These are phyloP conservation scores for Penicillium nucicola DNA, from an alignment of 495 filamentous ascomycete species.

Conservation along the genomic window DNA sequence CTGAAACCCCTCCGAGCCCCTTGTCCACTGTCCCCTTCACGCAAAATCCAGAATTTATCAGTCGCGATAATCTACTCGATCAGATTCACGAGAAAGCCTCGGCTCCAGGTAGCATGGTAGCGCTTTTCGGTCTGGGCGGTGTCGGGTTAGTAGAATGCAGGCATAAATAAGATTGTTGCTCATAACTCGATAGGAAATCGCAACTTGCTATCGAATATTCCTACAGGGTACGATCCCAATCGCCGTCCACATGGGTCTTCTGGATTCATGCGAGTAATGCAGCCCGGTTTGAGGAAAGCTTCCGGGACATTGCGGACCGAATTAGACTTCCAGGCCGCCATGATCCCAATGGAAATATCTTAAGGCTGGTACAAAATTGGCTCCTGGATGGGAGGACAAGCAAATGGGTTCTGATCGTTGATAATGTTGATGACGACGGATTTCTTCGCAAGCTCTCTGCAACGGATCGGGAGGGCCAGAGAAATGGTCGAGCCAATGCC, in stretches of 20 bases:
- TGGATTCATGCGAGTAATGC: conserved; percentile 43
- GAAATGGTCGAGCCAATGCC: neutral
- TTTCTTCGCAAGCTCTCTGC: conserved; percentile 16
- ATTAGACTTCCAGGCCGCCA: conserved; percentile 29
- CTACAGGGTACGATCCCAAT: conserved; percentile 30
- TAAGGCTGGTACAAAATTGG: conserved; percentile 36
- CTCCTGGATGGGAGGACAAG: conserved; percentile 26
- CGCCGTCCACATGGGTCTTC: conserved; percentile 45
- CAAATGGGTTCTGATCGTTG: conserved; percentile 1
- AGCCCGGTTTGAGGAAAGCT: conserved; percentile 35
- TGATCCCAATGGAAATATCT: conserved; percentile 35
- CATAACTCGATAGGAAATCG: conserved; percentile 31
- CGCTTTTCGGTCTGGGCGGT: conserved; percentile 26
- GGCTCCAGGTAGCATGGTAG: conserved; percentile 15
- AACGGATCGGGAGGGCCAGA: neutral
- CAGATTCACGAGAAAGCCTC: conserved; percentile 19
- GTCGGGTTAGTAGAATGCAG: conserved; percentile 17
- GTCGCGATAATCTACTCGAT: conserved; percentile 17
- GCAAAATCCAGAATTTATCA: conserved; percentile 30
- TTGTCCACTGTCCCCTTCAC: conserved; percentile 23
- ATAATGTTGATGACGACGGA: conserved; percentile 7
- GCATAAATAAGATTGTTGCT: neutral
- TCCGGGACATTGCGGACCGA: conserved; percentile 31
- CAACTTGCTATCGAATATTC: conserved; percentile 38
- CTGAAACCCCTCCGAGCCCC: conserved; percentile 11